These are phyloP conservation scores for Puccinia novopanici DNA, from an alignment of 1,284 basidiomycete genomes.

Conservation along the genomic window DNA sequence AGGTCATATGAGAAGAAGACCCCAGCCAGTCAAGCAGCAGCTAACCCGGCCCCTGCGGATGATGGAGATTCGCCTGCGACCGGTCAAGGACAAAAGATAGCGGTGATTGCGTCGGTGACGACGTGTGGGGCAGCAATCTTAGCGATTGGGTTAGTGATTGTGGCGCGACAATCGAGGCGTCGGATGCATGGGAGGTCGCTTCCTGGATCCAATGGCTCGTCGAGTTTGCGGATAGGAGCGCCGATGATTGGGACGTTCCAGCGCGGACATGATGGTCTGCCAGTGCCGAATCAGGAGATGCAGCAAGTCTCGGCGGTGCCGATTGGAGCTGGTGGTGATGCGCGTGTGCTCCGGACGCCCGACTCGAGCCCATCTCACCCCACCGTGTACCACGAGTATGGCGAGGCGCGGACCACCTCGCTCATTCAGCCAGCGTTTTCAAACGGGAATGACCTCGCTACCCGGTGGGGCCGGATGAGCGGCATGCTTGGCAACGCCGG, in stretches of 20 bases:
- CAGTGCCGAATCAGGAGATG: background rate
- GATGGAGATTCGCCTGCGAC: slow-evolving; percentile 7
- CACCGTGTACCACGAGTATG: slow-evolving; percentile 29
- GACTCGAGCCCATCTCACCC: background rate
- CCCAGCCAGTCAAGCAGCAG: slow-evolving; percentile 24
- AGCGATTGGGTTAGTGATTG: slow-evolving; percentile 31
- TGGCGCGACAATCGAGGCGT: slow-evolving; percentile 14
- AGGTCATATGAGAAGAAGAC: slow-evolving; percentile 31
- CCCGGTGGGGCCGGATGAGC: slow-evolving; percentile 26
- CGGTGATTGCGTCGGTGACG: slow-evolving; percentile 43
- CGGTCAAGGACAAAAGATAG: slow-evolving; percentile 31
- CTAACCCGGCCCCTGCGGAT: background rate
- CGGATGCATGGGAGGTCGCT: background rate
- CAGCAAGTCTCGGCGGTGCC: background rate
- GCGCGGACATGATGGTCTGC: background rate
- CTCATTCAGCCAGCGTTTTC: background rate
- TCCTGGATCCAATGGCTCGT: background rate
- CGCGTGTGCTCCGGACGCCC: background rate
- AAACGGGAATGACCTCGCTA: background rate
- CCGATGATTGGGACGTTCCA: slow-evolving; percentile 30
- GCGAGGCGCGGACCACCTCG: slow-evolving; percentile 28
- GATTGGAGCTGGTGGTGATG: background rate
- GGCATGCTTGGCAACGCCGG: background rate
- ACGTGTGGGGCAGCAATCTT: slow-evolving; percentile 35
- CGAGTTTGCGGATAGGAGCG: slow-evolving; percentile 14